Evolutionary conservation across 768 basidiomycete species (phyloP), one percentile per base, ranked within the genome.

Genomic region (Saitozyma podzolica): DNA sequence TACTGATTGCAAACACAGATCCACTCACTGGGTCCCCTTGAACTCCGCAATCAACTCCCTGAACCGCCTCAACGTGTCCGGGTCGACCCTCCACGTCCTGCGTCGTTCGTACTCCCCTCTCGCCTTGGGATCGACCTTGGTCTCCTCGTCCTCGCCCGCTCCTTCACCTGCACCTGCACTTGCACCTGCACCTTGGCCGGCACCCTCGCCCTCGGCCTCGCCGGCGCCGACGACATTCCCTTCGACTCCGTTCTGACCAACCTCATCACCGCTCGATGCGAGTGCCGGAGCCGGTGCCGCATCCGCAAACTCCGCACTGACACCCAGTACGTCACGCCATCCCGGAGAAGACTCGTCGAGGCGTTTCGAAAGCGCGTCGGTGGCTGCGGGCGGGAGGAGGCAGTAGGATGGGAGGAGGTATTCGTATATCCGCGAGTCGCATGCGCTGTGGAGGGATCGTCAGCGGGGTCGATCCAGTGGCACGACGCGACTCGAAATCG

Each of bases 381-480:
- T 85, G 6, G 91, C 90, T 75, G 87, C 89, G 0, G 96, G 93
- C 1, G 95, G 92, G 37, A 98, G 84, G 56, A 99, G 84, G 47
- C 94, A 84, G 80, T 98, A 96, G 0, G 91, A 87, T 0, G 96
- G 96, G 68, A 99, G 89, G 81, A 91, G 91, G 80, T 99, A 99
- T 14, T 94, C 96, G 81, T 99, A 99, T 78, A 93, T 92, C 63
- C 95, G 86, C 64, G 93, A 95, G 76, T 97, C 94, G 80, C 94
- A 97, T 83, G 63, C 91, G 93, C 79, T 52, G 66, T 40, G 45
- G 17, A 41, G 7, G 48, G 29, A 29, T 5, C 8, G 42, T 59
- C 45, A 63, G 37, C 56, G 13, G 29, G 29, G 29, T 29, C 29
- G 29, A 2, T 29, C 29, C 29, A 29, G 29, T 29, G 29, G 29